Base-by-base conservation (phyloP, 352 stramenopile genomes). In the Globisporangium okanoganense region DNA sequence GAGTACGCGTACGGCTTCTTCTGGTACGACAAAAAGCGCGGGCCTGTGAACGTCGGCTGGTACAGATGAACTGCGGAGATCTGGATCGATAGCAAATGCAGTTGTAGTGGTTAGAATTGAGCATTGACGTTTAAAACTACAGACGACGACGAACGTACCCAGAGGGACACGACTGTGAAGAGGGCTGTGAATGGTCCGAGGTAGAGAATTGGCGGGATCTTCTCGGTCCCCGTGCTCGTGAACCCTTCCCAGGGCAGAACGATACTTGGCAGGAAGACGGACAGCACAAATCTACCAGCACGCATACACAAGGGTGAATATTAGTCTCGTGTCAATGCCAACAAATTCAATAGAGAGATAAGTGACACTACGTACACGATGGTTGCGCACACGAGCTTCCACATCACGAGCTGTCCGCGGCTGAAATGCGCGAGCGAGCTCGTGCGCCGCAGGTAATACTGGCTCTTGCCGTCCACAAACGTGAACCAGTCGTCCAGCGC, bases 381-480 rank as follows among this genome's bases (percentile, higher is more conserved):
- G 10, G 79, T 64, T 10, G 75, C 78, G 49, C 76, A 78, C 55
- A 75, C 62, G 44, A 86, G 75, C 56, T 88, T 88, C 78, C 78
- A 88, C 20, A 70, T 67, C 56, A 88, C 79, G 56, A 76, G 70
- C 58, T 86, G 72, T 29, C 77, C 79, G 33, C 72, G 70, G 7
- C 65, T 72, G 45, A 88, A 85, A 54, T 76, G 62, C 22, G 70
- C 75, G 20, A 82, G 64, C 45, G 57, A 65, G 20, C 75, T 85
- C 43, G 70, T 65, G 64, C 77, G 68, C 3, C 70, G 72, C 31
- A 69, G 71, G 60, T 88, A 78, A 56, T 85, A 79, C 61, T 72
- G 74, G 58, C 72, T 85, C 61, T 86, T 88, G 50, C 77, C 70
- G 60, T 85, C 70, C 58, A 88, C 84, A 67, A 88, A 88, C 64